These are phyloP conservation scores for Metschnikowia drakensbergensis DNA, from an alignment of 805 yeast species.

Conservation along the genomic window DNA sequence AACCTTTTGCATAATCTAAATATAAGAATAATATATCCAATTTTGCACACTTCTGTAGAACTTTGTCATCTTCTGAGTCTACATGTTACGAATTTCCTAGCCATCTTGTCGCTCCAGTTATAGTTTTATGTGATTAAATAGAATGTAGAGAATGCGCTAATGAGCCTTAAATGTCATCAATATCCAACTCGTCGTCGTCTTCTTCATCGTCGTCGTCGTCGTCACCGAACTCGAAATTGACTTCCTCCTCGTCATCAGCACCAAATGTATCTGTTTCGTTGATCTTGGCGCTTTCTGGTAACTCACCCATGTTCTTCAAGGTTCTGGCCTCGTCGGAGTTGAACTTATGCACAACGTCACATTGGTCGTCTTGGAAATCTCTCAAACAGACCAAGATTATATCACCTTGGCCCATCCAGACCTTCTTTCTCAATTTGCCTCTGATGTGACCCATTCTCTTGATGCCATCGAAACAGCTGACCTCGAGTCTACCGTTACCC, in stretches of 20 bases:
- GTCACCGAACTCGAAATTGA: slow-evolving; percentile 96
- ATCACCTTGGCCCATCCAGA: slow-evolving; percentile 99
- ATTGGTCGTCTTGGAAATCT: slow-evolving; percentile 97
- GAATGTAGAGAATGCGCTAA: slow-evolving; percentile 2
- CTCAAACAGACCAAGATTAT: slow-evolving; percentile 92
- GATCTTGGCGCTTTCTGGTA: slow-evolving; percentile 95
- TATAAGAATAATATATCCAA: slow-evolving; percentile 3
- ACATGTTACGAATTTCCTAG: too few relatives aligned
- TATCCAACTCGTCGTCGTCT: slow-evolving; percentile 74
- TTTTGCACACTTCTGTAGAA: slow-evolving; percentile 2
- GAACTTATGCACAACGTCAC: slow-evolving; percentile 96
- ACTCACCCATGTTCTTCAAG: slow-evolving; percentile 90
- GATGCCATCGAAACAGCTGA: slow-evolving; percentile 88
- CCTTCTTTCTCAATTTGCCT: slow-evolving; percentile 98
- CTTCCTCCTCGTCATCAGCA: slow-evolving; percentile 94
- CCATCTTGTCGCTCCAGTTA: not conserved
- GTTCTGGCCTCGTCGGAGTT: slow-evolving; percentile 98
- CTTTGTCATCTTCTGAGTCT: not conserved
- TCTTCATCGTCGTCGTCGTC: slow-evolving; percentile 79
- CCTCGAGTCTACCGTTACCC: slow-evolving; percentile 97
- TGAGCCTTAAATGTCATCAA: slow-evolving; percentile 76
- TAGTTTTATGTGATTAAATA: slow-evolving; percentile 2
- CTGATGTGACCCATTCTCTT: slow-evolving; percentile 97
- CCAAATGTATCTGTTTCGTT: slow-evolving; percentile 97
- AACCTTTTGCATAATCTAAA: slow-evolving; percentile 27